Conservation (phyloP, 768 basidiomycete genomes). For the Rhizopogon vulgaris region DNA sequence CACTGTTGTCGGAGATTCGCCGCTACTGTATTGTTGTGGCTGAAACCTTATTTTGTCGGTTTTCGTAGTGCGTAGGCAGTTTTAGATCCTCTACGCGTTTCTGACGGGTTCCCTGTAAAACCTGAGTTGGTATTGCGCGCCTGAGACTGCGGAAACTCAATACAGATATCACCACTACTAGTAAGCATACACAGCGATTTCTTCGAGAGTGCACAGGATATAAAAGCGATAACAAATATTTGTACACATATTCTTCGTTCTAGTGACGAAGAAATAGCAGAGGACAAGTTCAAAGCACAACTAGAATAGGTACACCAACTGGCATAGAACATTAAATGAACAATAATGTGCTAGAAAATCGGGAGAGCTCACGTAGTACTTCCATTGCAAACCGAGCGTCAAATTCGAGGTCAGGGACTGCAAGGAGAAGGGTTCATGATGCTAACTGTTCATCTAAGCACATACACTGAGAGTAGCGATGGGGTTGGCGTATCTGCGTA, state of each 20-base stretch:
- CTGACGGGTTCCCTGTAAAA: no score
- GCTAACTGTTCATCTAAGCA: not conserved
- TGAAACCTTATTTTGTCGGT: no score
- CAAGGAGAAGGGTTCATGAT: no score
- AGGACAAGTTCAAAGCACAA: conserved; percentile 34
- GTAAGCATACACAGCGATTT: conserved; percentile 13
- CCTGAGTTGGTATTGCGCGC: no score
- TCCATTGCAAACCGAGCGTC: conserved; percentile 32
- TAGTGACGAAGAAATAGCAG: conserved; percentile 31
- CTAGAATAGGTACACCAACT: conserved; percentile 36
- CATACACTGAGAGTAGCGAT: conserved; percentile 24
- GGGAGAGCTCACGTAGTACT: conserved; percentile 33
- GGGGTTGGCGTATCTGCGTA: conserved; percentile 28
- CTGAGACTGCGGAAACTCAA: no score
- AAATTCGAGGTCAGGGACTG: not conserved
- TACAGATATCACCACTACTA: no score
- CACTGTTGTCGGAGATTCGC: no score
- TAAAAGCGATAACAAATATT: not conserved
- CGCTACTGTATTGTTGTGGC: no score
- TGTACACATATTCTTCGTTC: conserved; percentile 27
- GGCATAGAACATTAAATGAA: not conserved
- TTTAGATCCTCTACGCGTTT: no score
- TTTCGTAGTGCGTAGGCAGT: no score
- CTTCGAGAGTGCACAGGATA: conserved; percentile 15
- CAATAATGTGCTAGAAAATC: not conserved